These are phyloP conservation scores for Blastocystis sp. DNA, from an alignment of 352 stramenopile species.

Conservation along the genomic window DNA sequence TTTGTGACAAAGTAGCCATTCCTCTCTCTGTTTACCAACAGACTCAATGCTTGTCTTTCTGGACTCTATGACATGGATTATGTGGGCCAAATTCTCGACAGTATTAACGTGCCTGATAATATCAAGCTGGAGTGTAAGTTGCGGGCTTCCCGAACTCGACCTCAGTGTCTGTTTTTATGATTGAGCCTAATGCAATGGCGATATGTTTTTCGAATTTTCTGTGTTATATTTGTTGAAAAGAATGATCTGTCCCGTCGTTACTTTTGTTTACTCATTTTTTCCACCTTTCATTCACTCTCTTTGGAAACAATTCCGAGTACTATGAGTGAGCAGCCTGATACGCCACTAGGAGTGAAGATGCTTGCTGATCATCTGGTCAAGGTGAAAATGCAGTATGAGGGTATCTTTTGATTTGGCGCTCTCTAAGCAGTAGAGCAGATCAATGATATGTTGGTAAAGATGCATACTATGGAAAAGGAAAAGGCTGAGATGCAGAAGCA, in stretches of 20 bases:
- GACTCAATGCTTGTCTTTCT: slow-evolving; percentile 28
- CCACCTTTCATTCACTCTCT: background rate
- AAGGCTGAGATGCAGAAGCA: background rate
- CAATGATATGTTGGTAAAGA: slow-evolving; percentile 28
- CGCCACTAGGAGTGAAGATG: slow-evolving; percentile 59
- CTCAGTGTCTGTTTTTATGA: background rate
- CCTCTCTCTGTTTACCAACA: background rate
- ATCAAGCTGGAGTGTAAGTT: slow-evolving; percentile 31
- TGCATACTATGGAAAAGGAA: slow-evolving; percentile 49
- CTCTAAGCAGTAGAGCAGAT: slow-evolving; percentile 30
- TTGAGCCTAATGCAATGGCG: background rate
- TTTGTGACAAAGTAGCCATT: slow-evolving; percentile 26
- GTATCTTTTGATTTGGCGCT: background rate
- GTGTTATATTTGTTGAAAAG: background rate
- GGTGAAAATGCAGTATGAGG: slow-evolving; percentile 60
- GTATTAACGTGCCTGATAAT: slow-evolving; percentile 14
- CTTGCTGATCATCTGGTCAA: slow-evolving; percentile 59
- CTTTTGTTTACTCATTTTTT: background rate
- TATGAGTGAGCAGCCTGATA: slow-evolving; percentile 12
- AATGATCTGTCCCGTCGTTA: background rate
- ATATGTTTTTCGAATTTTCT: background rate
- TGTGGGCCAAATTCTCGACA: background rate
- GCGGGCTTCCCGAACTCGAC: background rate
- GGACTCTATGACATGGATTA: slow-evolving; percentile 2
- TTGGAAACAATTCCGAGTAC: background rate